phyloP scores from a whole-genome alignment of 139 green algal species.

The Chlamydomonas urium region DNA sequence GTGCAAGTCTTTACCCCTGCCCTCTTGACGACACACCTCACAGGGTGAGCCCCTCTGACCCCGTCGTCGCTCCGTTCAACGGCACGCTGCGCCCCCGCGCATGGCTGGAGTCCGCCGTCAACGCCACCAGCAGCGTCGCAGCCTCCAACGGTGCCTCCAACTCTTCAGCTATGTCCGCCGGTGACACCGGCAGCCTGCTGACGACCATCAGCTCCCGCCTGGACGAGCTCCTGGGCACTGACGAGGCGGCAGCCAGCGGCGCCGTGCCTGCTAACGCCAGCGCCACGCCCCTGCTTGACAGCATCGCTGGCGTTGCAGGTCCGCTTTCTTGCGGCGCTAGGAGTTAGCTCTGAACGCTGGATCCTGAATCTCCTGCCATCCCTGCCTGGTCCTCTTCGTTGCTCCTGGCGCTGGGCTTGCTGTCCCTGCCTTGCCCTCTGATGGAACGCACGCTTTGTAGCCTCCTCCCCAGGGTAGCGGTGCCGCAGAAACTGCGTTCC shows the following conservation, averaged over 20 bases:
- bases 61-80: neutral
- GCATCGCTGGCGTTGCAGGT: neutral
- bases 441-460: too few relatives aligned
- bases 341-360: neutral
- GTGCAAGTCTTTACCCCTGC: neutral
- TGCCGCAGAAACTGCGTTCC: too few relatives aligned
- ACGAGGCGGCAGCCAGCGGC: neutral
- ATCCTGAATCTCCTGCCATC: too few relatives aligned
- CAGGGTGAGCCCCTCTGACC: too few relatives aligned
- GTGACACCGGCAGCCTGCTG: neutral
- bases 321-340: neutral
- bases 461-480: too few relatives aligned
- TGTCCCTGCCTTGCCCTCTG: too few relatives aligned
- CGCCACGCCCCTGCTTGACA: too few relatives aligned
- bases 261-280: neutral
- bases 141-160: too few relatives aligned
- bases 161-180: neutral
- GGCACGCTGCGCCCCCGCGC: too few relatives aligned
- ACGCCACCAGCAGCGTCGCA: neutral
- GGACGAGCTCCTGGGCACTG: neutral
- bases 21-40: too few relatives aligned
- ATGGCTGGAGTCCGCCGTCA: neutral
- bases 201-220: neutral
- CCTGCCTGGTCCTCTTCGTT: too few relatives aligned
- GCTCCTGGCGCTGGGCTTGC: too few relatives aligned